Percentiles rank a stretch among this genome's conserved stretches.
These are phyloP conservation scores for Saccharomycopsis fibuligera DNA, from an alignment of 805 yeast genomes.

Conservation along the genomic window DNA sequence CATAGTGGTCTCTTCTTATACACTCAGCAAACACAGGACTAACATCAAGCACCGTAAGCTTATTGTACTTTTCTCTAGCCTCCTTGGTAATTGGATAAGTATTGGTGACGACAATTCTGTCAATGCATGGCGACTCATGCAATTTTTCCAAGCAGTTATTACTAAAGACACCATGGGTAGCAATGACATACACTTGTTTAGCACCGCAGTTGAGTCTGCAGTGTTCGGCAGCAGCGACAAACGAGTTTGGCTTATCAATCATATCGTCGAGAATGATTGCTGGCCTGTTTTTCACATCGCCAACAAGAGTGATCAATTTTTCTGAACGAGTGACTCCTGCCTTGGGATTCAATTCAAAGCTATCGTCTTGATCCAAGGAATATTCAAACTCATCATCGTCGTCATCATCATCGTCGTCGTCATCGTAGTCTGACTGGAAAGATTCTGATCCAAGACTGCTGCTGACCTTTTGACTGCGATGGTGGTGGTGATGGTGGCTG, in stretches of 20 bases:
- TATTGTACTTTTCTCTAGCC: slow-evolving; percentile 49
- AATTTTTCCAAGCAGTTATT: slow-evolving; percentile 79
- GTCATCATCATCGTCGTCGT: slow-evolving; percentile 57
- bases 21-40: slow-evolving; percentile 96
- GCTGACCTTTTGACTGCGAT: not conserved
- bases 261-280: slow-evolving; percentile 95
- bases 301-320: slow-evolving; percentile 91
- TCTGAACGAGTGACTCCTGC: slow-evolving; percentile 43
- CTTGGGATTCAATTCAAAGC: slow-evolving; percentile 24
- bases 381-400: slow-evolving; percentile 32
- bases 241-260: slow-evolving; percentile 92
- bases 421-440: slow-evolving; percentile 5
- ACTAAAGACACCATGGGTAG: slow-evolving; percentile 93
- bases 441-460: no score
- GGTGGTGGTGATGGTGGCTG: not conserved
- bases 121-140: slow-evolving; percentile 74
- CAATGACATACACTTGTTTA: slow-evolving; percentile 78
- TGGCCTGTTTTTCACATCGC: slow-evolving; percentile 86
- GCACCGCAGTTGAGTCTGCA: slow-evolving; percentile 96
- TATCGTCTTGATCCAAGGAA: slow-evolving; percentile 35
- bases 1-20: slow-evolving; percentile 97
- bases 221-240: slow-evolving; percentile 97
- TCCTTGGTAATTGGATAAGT: slow-evolving; percentile 83
- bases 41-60: slow-evolving; percentile 84
- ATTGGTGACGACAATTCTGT: slow-evolving; percentile 90